A percentile compares a stretch with the other conserved stretches of the same genome.
phyloP scores from a whole-genome alignment of 768 basidiomycete genomes.

The Termitomyces sp. region DNA sequence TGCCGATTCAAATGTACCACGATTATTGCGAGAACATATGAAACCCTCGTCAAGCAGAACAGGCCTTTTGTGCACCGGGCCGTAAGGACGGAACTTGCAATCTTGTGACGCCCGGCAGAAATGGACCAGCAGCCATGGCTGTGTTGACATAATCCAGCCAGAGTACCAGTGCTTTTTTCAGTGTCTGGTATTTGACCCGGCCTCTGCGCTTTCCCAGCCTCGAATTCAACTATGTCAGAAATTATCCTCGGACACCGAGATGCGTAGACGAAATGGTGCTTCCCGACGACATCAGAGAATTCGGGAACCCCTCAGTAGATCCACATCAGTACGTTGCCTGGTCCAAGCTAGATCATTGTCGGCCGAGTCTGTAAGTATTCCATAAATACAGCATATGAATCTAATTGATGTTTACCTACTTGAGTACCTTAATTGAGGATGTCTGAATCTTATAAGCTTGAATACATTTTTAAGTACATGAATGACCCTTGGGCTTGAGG shows the following conservation, averaged over 20 bases:
- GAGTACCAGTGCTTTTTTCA: background rate
- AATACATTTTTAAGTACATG: no score
- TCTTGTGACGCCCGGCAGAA: background rate
- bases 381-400: background rate
- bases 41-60: no score
- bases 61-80: background rate
- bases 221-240: no score
- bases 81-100: background rate
- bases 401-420: no score
- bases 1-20: no score
- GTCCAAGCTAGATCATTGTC: constrained; percentile 12
- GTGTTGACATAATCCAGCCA: background rate
- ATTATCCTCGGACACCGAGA: no score
- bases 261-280: background rate
- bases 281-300: background rate
- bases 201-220: background rate
- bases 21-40: no score
- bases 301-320: constrained; percentile 3
- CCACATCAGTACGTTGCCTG: background rate
- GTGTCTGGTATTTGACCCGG: background rate
- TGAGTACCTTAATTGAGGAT: no score
- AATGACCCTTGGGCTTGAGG: background rate
- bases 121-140: background rate
- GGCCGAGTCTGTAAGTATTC: background rate
- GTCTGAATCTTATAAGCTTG: no score